Percentiles rank a stretch among this genome's conserved stretches.
Conservation (phyloP, 148 eudicot genomes). For the Oxyria digyna region DNA sequence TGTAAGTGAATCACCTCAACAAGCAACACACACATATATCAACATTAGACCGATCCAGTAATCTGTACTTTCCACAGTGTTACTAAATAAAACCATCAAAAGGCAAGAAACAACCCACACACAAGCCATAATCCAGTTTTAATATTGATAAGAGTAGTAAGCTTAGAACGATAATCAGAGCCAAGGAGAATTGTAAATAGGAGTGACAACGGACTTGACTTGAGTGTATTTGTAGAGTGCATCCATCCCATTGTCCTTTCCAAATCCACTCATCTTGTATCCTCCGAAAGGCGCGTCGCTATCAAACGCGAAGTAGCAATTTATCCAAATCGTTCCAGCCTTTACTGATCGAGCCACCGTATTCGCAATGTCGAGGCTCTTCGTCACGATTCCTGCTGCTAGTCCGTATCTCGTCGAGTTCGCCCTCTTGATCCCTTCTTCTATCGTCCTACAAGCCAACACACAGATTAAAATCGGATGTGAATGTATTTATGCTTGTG, state of each 20-base stretch:
- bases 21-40: background rate
- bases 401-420: slow-evolving; percentile 50
- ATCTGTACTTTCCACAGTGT: background rate
- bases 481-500: no score
- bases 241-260: slow-evolving; percentile 59
- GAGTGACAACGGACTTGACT: slow-evolving; percentile 65
- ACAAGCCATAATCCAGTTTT: no score
- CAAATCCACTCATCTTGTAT: slow-evolving; percentile 76
- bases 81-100: background rate
- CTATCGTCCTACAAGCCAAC: slow-evolving; percentile 29
- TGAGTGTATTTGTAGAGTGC: slow-evolving; percentile 62
- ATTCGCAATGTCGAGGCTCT: slow-evolving; percentile 58
- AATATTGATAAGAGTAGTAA: no score
- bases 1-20: no score
- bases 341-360: slow-evolving; percentile 52
- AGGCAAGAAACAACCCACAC: background rate
- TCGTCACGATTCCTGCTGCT: slow-evolving; percentile 77
- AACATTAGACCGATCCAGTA: background rate
- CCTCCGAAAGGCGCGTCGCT: slow-evolving; percentile 65
- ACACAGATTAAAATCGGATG: no score
- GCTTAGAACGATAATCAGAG: slow-evolving; percentile 2
- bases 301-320: slow-evolving; percentile 56
- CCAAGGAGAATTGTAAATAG: slow-evolving; percentile 15
- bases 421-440: slow-evolving; percentile 58
- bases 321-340: slow-evolving; percentile 73